phyloP scores from a whole-genome alignment of 2,329 filamentous ascomycete genomes.

The Trichophyton schoenleinii region DNA sequence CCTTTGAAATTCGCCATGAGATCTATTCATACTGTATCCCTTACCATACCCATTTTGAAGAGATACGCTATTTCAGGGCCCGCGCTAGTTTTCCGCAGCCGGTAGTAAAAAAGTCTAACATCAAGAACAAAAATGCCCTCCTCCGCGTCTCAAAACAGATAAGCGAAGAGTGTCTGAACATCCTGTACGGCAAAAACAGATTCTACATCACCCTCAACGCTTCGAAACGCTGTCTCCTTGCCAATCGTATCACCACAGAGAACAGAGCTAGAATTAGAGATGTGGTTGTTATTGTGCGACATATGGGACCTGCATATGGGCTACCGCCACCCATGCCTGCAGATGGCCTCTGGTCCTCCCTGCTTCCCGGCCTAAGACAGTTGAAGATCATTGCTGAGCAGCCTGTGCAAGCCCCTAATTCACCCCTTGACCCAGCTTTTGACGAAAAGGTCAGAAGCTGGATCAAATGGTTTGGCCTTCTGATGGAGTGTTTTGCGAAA shows the following conservation, averaged over 20 bases:
- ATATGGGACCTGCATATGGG: neutral
- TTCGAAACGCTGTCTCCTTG: neutral
- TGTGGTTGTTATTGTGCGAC: neutral
- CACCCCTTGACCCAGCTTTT: neutral
- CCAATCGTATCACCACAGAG: neutral
- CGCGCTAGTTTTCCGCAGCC: neutral
- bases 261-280: neutral
- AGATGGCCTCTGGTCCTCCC: neutral
- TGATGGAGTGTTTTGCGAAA: slow-evolving; percentile 1
- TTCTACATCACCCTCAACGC: slow-evolving; percentile 1
- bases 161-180: neutral
- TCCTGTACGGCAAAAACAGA: neutral
- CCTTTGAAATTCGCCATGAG: neutral
- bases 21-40: neutral
- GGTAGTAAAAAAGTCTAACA: neutral
- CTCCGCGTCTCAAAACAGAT: neutral
- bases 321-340: neutral
- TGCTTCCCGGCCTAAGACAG: neutral
- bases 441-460: neutral
- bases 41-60: neutral
- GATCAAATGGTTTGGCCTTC: neutral
- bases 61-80: neutral
- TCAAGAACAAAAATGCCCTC: neutral
- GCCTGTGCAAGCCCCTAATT: neutral
- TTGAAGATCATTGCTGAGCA: slow-evolving; percentile 1